These are phyloP conservation scores for Geotrichum bryndzae DNA, from an alignment of 1,139 yeast species.

Conservation along the genomic window DNA sequence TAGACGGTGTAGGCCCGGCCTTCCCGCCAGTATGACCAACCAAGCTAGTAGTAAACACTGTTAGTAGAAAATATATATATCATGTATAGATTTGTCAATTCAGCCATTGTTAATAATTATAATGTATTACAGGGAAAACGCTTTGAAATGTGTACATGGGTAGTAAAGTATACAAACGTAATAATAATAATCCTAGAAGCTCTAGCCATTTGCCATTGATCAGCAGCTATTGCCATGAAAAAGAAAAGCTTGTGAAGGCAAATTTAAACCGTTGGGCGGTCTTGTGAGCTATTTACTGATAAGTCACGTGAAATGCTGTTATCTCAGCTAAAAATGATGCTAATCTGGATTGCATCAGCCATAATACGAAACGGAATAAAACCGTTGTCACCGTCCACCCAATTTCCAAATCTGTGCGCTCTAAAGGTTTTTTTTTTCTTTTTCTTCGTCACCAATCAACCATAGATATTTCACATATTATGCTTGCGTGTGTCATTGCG, in stretches of 20 bases:
- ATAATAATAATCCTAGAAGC: no score
- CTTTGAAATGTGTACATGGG: no score
- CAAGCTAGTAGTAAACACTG: no score
- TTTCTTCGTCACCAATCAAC: not conserved
- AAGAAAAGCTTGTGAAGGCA: not conserved
- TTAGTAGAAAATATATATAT: no score
- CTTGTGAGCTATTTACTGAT: not conserved
- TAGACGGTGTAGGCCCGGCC: no score
- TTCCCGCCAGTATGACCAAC: no score
- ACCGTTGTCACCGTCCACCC: not conserved
- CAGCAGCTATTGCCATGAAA: not conserved
- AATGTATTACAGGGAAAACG: no score
- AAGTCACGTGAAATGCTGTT: constrained; percentile 7
- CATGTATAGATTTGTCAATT: no score
- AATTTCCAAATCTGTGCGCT: not conserved
- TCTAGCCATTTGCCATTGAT: not conserved
- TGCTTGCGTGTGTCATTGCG: no score
- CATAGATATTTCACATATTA: no score
- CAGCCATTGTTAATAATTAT: no score
- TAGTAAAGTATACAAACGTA: no score
- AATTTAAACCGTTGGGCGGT: not conserved
- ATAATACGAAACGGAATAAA: not conserved
- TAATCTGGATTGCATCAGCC: not conserved
- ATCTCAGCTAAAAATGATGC: not conserved
- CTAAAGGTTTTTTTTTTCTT: not conserved